Base-by-base conservation (phyloP, 306 rosid genomes). In the Acmispon strigosus region DNA sequence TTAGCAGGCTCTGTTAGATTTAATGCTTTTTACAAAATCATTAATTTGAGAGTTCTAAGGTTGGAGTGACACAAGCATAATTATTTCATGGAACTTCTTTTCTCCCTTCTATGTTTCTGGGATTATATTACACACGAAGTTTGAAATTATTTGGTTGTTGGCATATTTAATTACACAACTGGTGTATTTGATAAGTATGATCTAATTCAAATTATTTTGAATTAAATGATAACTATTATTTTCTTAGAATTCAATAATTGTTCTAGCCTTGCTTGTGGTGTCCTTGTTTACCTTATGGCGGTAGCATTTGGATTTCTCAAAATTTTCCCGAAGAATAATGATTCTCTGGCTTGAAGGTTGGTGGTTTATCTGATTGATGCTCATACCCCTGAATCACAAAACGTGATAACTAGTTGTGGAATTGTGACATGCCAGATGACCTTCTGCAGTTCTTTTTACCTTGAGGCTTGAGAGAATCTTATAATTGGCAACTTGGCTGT, bases 301-400 rank as follows among this genome's bases (percentile, higher is more conserved):
- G 37, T 17, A 42, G 67, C 66, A 65, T 57, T 65, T 53, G 47
- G 36, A 49, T 75, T 37, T 32, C 56, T 75, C 19, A 55, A 44
- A 47, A 8, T 7, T 7, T 19, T 5, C 39, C 51, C 15, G 15
- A 32, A 18, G 58, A 14, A 34, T 36, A 44, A 20, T 37, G 37
- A 37, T 44, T 16, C 24, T 57, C 53, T 72, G 69, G 52, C 32
- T 67, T 53, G 60, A 61, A 69, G 65, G 20, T 45, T 32, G 50
- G 14, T 29, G 6, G 36, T 68, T 66, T 58, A 13, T 39, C 34
- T 44, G 55, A 10, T 34, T 73, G 70, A 51, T 50, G 29, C 47
- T 10, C 71, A 70, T 47, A 29, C 27, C 5, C 59, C 22, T 39
- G 74, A 48, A 65, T 16, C 29, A 4, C 66, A 20, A 8, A 44